A percentile compares a stretch with the other conserved stretches of the same genome.
These are phyloP conservation scores for Rubia peregrina DNA, from an alignment of 305 asterid species.

Conservation along the genomic window DNA sequence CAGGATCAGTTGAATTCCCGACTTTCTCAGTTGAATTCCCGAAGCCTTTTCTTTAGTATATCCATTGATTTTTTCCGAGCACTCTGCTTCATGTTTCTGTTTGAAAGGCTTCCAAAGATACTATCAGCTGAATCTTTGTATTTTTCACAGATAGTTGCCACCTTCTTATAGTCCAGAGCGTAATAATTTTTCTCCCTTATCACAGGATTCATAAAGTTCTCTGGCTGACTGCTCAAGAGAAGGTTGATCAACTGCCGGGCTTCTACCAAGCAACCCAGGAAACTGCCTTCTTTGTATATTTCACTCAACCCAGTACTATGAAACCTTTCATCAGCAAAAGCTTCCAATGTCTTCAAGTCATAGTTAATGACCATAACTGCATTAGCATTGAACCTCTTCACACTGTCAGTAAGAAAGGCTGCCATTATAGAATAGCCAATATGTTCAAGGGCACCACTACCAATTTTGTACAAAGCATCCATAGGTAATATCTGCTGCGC, in stretches of 20 bases:
- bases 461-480: slow-evolving; percentile 80
- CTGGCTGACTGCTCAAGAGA: slow-evolving; percentile 85
- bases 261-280: slow-evolving; percentile 64
- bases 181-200: slow-evolving; percentile 75
- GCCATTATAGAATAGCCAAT: slow-evolving; percentile 63
- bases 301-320: slow-evolving; percentile 67
- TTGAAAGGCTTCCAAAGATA: slow-evolving; percentile 83
- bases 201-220: slow-evolving; percentile 91
- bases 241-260: slow-evolving; percentile 79
- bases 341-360: slow-evolving; percentile 66
- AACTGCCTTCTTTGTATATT: slow-evolving; percentile 70
- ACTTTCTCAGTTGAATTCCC: slow-evolving; percentile 62
- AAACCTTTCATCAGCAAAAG: slow-evolving; percentile 82
- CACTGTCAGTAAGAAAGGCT: slow-evolving; percentile 54
- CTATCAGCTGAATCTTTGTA: slow-evolving; percentile 79
- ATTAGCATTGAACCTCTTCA: slow-evolving; percentile 73
- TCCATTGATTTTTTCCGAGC: slow-evolving; percentile 86
- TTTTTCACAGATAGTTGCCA: slow-evolving; percentile 84
- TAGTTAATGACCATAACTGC: slow-evolving; percentile 54
- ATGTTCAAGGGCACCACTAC: slow-evolving; percentile 84
- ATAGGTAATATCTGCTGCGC: slow-evolving; percentile 87
- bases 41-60: slow-evolving; percentile 60
- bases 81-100: slow-evolving; percentile 69
- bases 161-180: slow-evolving; percentile 73
- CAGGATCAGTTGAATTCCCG: not conserved